These are phyloP conservation scores for Picea glauca DNA, from an alignment of 75 land plant genomes.

Conservation along the genomic window DNA sequence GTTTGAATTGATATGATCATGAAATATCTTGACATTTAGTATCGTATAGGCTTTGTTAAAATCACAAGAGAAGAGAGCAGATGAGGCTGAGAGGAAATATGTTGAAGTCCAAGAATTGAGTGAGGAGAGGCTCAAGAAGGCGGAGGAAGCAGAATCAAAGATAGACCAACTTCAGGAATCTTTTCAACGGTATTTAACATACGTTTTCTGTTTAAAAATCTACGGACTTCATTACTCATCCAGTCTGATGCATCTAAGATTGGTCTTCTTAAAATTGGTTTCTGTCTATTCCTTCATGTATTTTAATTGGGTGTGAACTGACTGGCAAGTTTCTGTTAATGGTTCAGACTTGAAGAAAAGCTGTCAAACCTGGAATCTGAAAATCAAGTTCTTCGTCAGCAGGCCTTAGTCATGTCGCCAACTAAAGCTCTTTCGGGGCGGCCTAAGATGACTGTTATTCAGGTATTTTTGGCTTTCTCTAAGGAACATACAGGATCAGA, in stretches of 20 bases:
- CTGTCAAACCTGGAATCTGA: constrained; percentile 63
- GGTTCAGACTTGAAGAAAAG: constrained; percentile 79
- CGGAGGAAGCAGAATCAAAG: constrained; percentile 69
- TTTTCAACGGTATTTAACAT: constrained; percentile 66
- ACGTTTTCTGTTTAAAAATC: background rate
- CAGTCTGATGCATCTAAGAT: background rate
- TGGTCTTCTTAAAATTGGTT: background rate
- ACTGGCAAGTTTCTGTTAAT: constrained; percentile 5
- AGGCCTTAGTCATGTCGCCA: constrained; percentile 76
- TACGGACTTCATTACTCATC: background rate
- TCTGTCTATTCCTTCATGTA: background rate
- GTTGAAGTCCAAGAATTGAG: constrained; percentile 60
- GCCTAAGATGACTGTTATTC: constrained; percentile 59
- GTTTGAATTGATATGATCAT: background rate
- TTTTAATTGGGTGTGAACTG: background rate
- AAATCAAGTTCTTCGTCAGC: constrained; percentile 84
- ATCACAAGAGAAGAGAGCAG: constrained; percentile 76
- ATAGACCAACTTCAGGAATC: constrained; percentile 66
- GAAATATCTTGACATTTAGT: constrained; percentile 1
- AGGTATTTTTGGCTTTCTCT: constrained; percentile 28
- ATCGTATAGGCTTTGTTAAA: constrained; percentile 49
- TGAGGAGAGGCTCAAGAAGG: constrained; percentile 79
- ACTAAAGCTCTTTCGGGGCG: constrained; percentile 53
- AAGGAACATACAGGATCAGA: background rate
- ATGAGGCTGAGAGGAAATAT: constrained; percentile 75